Evolutionary conservation across 176 grass and related monocot genomes (phyloP).

Genomic region (Avena atlantica): DNA sequence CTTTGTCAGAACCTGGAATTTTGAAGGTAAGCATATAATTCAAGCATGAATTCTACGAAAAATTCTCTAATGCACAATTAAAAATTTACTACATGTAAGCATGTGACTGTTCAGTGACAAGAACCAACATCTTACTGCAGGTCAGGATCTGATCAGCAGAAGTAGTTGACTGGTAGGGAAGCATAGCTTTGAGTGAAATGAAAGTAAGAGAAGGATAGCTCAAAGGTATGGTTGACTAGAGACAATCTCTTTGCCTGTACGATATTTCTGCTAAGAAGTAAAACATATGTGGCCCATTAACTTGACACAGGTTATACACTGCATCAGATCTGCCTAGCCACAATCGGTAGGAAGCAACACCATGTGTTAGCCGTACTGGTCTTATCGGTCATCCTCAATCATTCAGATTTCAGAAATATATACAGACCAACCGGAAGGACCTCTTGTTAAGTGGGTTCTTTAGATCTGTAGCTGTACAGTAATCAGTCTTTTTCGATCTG

Average conservation of each 20-base stretch:
- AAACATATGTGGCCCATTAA: neutral
- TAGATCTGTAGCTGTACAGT: slow-evolving; percentile 1
- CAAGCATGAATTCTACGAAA: neutral
- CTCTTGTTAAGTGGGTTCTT: slow-evolving; percentile 34
- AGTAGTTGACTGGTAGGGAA: slow-evolving; percentile 23
- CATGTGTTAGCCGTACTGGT: slow-evolving; percentile 48
- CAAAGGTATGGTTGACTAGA: slow-evolving; percentile 1
- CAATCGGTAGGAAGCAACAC: slow-evolving; percentile 39
- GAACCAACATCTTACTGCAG: neutral
- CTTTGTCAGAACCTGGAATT: neutral
- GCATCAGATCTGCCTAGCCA: slow-evolving; percentile 33
- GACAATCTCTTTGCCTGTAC: neutral
- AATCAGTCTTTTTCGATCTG: slow-evolving; percentile 11
- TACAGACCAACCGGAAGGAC: neutral
- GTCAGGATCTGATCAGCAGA: slow-evolving; percentile 1
- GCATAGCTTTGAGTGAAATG: slow-evolving; percentile 49
- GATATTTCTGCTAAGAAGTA: slow-evolving; percentile 20
- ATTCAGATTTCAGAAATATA: slow-evolving; percentile 37
- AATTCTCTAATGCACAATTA: neutral
- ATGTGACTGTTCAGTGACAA: neutral
- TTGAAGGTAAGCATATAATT: neutral
- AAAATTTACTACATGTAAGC: neutral
- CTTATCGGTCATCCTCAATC: slow-evolving; percentile 41
- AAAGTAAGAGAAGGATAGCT: slow-evolving; percentile 1
- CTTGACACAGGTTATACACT: neutral